Evolutionary conservation across 208 protist genomes (phyloP).

Genomic region (Acanthamoeba divionensis): DNA sequence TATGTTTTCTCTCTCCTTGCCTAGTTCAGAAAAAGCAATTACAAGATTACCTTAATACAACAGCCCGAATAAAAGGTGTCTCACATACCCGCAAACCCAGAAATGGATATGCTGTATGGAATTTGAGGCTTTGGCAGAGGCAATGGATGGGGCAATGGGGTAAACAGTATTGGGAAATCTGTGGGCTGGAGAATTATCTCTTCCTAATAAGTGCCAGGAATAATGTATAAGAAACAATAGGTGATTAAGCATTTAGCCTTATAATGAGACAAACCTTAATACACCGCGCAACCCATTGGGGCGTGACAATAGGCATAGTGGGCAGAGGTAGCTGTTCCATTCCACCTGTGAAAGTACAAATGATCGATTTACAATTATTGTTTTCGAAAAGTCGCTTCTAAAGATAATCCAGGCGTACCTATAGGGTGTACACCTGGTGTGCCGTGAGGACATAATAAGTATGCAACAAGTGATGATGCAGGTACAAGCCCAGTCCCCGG

Average conservation of each 20-base stretch:
- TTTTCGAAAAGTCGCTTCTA: neutral
- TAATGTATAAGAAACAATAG: neutral
- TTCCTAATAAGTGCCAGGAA: neutral
- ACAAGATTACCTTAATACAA: neutral
- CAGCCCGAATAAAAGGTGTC: neutral
- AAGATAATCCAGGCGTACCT: neutral
- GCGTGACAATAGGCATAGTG: neutral
- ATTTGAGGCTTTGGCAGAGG: neutral
- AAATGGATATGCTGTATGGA: neutral
- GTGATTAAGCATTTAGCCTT: neutral
- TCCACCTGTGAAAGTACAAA: too few relatives aligned
- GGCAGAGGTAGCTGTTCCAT: too few relatives aligned
- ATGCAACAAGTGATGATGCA: neutral
- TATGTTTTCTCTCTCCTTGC: neutral
- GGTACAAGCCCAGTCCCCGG: too few relatives aligned
- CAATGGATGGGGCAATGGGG: neutral
- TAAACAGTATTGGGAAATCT: neutral
- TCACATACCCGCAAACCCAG: neutral
- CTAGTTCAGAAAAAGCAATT: neutral
- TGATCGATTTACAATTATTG: neutral
- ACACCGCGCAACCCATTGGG: neutral
- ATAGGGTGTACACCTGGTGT: neutral
- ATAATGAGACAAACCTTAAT: neutral
- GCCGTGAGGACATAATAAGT: neutral
- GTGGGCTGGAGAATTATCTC: neutral